phyloP scores from a whole-genome alignment of 208 protist genomes.

The Crithidia sp. region DNA sequence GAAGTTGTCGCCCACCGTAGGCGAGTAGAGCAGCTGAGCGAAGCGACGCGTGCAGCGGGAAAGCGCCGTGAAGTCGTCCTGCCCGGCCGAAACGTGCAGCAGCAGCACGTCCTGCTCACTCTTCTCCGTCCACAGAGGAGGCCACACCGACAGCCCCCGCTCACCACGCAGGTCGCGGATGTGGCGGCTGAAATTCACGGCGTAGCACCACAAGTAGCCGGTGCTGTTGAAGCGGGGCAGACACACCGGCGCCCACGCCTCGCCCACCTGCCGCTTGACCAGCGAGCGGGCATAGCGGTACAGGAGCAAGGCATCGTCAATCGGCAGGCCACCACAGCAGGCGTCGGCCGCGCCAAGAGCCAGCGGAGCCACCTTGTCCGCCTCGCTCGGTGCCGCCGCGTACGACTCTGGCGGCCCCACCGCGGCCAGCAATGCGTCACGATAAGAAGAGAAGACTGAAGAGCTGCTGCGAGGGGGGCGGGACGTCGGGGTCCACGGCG shows the following conservation, averaged over 20 bases:
- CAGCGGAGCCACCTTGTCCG: constrained; percentile 3
- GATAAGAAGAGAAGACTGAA: constrained; percentile 39
- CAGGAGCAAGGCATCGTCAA: constrained; percentile 69
- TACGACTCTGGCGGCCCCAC: constrained; percentile 36
- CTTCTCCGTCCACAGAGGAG: constrained; percentile 14
- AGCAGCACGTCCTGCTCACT: constrained; percentile 43
- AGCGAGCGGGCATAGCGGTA: constrained; percentile 60
- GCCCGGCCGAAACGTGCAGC: constrained; percentile 48
- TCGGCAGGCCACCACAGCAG: constrained; percentile 32
- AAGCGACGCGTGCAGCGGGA: constrained; percentile 21
- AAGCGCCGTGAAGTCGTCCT: constrained; percentile 42
- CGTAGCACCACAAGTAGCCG: constrained; percentile 86
- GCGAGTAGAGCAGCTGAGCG: constrained; percentile 23
- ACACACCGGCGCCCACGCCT: constrained; percentile 81
- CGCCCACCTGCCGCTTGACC: constrained; percentile 51
- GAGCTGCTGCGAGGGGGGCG: constrained; percentile 42
- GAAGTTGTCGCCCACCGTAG: constrained; percentile 24
- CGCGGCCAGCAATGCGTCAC: constrained; percentile 24
- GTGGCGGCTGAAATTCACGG: constrained; percentile 35
- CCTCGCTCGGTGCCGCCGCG: neutral
- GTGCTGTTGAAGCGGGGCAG: constrained; percentile 72
- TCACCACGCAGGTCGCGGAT: constrained; percentile 22
- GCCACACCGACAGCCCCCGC: constrained; percentile 18
- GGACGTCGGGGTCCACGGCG: constrained; percentile 14
- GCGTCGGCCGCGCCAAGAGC: constrained; percentile 17